phyloP scores from a whole-genome alignment of 2,329 filamentous ascomycete species.

The Westerdykella ornata region DNA sequence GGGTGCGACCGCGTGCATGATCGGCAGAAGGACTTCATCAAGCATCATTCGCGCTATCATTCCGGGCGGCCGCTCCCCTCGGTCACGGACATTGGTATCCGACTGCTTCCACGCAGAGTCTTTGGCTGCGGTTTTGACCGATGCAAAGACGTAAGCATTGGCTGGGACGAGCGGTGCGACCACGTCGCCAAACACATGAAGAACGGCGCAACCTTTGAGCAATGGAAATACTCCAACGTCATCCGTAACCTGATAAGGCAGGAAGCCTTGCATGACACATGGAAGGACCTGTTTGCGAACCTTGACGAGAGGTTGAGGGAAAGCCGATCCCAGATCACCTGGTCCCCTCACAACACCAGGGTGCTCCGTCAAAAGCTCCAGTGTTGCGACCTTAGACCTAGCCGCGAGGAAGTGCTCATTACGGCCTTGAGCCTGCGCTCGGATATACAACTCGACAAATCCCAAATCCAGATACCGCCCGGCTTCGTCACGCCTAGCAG shows the following conservation, averaged over 20 bases:
- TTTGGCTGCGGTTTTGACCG: conserved; percentile 38
- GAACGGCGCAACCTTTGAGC: conserved; percentile 29
- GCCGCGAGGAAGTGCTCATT: conserved; percentile 32
- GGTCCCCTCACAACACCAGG: conserved; percentile 34
- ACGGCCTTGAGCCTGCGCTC: conserved; percentile 33
- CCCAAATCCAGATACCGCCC: conserved; percentile 24
- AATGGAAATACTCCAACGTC: conserved; percentile 37
- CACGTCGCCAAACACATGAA: conserved; percentile 38
- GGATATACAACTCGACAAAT: conserved; percentile 25
- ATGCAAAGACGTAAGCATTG: conserved; percentile 36
- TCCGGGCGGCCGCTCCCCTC: conserved; percentile 31
- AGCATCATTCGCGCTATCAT: conserved; percentile 35
- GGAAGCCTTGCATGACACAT: conserved; percentile 32
- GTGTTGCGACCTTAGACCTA: conserved; percentile 34
- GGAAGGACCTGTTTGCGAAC: conserved; percentile 32
- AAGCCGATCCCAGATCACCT: conserved; percentile 34
- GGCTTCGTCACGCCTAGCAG: conserved; percentile 32
- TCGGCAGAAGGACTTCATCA: conserved; percentile 34
- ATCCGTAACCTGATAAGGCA: conserved; percentile 35
- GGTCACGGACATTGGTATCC: conserved; percentile 31
- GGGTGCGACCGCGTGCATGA: conserved; percentile 34
- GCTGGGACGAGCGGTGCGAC: conserved; percentile 36
- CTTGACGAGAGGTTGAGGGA: conserved; percentile 29
- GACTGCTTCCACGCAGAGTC: conserved; percentile 27
- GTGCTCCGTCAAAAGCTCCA: conserved; percentile 34